A percentile compares a stretch with the other conserved stretches of the same genome.
Conservation (phyloP, 352 stramenopile genomes). For the Globisporangium heterothallicum region DNA sequence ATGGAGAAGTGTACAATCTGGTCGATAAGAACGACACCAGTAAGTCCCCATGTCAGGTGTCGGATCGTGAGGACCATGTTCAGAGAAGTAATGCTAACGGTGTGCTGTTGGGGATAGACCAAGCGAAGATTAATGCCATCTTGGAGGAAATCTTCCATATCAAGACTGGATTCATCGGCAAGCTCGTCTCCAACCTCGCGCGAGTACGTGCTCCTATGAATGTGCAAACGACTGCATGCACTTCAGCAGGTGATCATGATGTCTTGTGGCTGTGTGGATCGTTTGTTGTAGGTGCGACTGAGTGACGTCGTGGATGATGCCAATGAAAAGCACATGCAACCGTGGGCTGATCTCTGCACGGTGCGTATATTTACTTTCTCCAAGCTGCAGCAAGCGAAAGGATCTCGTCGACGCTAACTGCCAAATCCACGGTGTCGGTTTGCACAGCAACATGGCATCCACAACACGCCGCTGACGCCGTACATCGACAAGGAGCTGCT, state of each 20-base stretch:
- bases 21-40: slow-evolving; percentile 86
- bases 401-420: slow-evolving; percentile 10
- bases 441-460: slow-evolving; percentile 60
- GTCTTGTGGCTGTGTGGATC: too few relatives aligned
- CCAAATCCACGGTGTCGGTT: slow-evolving; percentile 4
- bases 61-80: too few relatives aligned
- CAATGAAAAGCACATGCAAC: slow-evolving; percentile 89
- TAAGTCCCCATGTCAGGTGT: slow-evolving; percentile 18
- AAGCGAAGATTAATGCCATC: slow-evolving; percentile 73
- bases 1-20: slow-evolving; percentile 76
- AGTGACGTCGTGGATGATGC: slow-evolving; percentile 81
- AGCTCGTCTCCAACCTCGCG: slow-evolving; percentile 80
- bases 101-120: slow-evolving; percentile 25
- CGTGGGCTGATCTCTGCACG: slow-evolving; percentile 79
- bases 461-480: slow-evolving; percentile 77
- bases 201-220: slow-evolving; percentile 30
- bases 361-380: slow-evolving; percentile 20
- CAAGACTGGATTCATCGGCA: slow-evolving; percentile 79
- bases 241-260: neutral
- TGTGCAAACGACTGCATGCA: neutral
- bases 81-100: too few relatives aligned
- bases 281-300: slow-evolving; percentile 42
- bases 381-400: neutral
- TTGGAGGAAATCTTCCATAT: slow-evolving; percentile 80
- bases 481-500: slow-evolving; percentile 88